Evolutionary conservation across 2,329 filamentous ascomycete species (phyloP), one percentile per base, ranked within the genome.

Genomic region (Penicillium griseofulvum): DNA sequence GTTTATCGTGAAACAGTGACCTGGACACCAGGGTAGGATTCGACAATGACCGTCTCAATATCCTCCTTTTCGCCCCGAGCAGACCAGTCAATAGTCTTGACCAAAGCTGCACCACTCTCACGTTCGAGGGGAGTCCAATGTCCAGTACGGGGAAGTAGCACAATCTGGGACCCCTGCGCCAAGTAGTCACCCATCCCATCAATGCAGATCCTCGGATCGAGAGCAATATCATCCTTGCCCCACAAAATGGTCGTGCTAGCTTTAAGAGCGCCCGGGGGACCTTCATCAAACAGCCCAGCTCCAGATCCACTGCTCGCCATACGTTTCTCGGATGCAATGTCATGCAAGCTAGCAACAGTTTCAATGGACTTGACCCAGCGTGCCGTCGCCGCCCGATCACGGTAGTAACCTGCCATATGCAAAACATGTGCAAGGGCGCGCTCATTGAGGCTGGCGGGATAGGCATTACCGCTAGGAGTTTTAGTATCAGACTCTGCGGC

Each of bases 41-140:
- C 63, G 53, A 63, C 50, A 37, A 75, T 54, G 11, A 61, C 63
- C 19, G 55, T 52, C 9, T 57, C 70, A 36, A 76, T 61, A 57
- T 76, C 72, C 19, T 66, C 71, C 44, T 68, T 59, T 56, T 76
- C 74, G 3, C 73, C 73, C 11, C 63, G 60, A 33, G 69, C 61
- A 52, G 72, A 69, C 75, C 75, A 77, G 50, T 73, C 65, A 7
- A 75, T 58, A 2, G 72, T 66, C 58, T 72, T 74, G 56, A 73
- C 74, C 46, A 83, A 49, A 2, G 77, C 78, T 17, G 64, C 65
- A 7, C 72, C 68, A 28, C 76, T 77, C 45, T 76, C 69, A 43
- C 68, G 65, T 64, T 84, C 81, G 39, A 81, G 60, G 2, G 81
- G 77, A 14, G 78, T 77, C 74, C 81, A 85, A 67, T 86, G 83